Evolutionary conservation across 1,284 basidiomycete genomes (phyloP), one percentile per base, ranked within the genome.

Genomic region (Cerioporus squamosus): DNA sequence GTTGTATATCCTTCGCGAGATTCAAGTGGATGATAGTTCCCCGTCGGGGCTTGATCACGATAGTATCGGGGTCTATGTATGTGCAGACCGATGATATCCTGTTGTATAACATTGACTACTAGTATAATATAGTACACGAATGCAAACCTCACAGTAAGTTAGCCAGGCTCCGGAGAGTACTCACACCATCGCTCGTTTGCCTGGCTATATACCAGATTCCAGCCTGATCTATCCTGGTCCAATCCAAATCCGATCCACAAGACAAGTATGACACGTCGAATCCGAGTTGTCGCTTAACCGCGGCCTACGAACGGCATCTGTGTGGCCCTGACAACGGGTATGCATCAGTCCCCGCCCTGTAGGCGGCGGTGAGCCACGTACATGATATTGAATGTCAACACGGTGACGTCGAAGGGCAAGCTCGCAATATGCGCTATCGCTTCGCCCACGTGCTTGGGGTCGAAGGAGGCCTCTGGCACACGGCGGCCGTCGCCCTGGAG

Each of bases 321-420:
- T 9, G 70, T 70, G 10, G 71, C 70, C 70, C 71, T 72, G 44
- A 29, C 4, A 42, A 38, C 26, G 33, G 33, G 3, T 1, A 36
- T 10, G 43, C 17, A 57, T 22, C 17, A 40, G 18, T 36, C 10
- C 15, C 2, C 38, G 46, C 9, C 26, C 3, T 29, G 6, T 29
- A 9, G 5, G 26, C 33, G 40, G 9, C 40, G 40, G 9, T 2
- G 39, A 4, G 10, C 8, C 8, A 79, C 89, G 65, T 66, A 91
- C 91, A 93, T 88, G 68, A 93, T 86, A 48, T 83, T 88, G 68
- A 89, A 79, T 31, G 87, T 81, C 43, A 93, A 79, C 51, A 94
- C 82, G 24, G 88, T 87, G 2, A 91, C 87, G 51, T 86, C 81
- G 15, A 80, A 78, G 0, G 90, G 89, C 39, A 94, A 75, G 36